phyloP scores from a whole-genome alignment of 805 yeast species.

The Phaffomyces thermotolerans region DNA sequence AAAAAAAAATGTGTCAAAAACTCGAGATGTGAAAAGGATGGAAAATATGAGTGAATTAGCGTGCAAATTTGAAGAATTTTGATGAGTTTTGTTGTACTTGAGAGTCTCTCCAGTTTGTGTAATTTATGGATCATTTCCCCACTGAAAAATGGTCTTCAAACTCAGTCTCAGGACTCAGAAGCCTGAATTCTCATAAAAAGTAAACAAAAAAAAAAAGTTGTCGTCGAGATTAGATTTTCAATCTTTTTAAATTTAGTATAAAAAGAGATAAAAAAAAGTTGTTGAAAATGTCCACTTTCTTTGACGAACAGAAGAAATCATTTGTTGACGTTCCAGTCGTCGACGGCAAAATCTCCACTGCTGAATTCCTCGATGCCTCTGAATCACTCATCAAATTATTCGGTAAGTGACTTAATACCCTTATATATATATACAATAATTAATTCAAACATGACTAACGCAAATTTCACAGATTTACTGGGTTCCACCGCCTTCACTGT shows the following conservation, averaged over 20 bases:
- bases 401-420: slow-evolving; percentile 32
- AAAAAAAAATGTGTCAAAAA: no score
- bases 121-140: no score
- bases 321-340: slow-evolving; percentile 67
- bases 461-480: slow-evolving; percentile 41
- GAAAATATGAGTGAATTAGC: no score
- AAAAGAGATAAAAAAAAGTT: neutral
- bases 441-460: neutral
- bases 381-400: slow-evolving; percentile 78
- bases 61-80: no score
- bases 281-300: slow-evolving; percentile 59
- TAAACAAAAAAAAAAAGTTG: neutral
- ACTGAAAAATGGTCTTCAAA: no score
- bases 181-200: no score
- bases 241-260: no score
- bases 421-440: no score
- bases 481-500: slow-evolving; percentile 82
- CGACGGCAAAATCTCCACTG: slow-evolving; percentile 60
- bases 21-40: no score
- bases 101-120: no score
- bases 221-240: neutral
- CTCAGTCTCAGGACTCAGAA: no score
- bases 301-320: slow-evolving; percentile 68
- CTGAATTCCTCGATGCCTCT: slow-evolving; percentile 74
- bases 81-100: no score